A percentile compares a stretch with the other conserved stretches of the same genome.
Conservation (phyloP, 2,329 filamentous ascomycete species). For the Amesomyces nigricolor region DNA sequence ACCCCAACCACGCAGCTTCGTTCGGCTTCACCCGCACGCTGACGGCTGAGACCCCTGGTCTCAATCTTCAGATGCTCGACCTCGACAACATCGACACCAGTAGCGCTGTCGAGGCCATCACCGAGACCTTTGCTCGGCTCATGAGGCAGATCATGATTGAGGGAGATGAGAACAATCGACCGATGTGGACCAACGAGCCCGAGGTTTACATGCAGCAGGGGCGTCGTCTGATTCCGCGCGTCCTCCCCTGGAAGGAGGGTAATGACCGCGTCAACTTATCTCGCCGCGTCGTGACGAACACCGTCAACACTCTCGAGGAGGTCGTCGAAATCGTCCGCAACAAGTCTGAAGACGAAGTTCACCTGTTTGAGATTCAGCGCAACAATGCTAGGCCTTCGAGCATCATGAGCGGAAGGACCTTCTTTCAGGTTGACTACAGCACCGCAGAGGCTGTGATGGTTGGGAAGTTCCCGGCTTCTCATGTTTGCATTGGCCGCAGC, state of each 20-base stretch:
- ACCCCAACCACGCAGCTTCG: conserved; percentile 29
- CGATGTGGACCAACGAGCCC: conserved; percentile 32
- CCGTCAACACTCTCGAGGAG: conserved; percentile 32
- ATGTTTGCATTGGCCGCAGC: conserved; percentile 34
- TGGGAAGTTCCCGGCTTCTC: conserved; percentile 7
- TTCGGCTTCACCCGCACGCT: conserved; percentile 32
- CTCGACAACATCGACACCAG: conserved; percentile 22
- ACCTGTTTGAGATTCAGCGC: conserved; percentile 9
- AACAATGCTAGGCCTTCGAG: neutral
- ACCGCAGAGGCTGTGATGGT: conserved; percentile 30
- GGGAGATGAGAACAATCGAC: conserved; percentile 5
- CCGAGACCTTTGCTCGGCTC: conserved; percentile 25
- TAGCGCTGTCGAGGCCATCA: conserved; percentile 11
- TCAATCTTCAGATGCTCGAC: conserved; percentile 31
- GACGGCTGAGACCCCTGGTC: conserved; percentile 30
- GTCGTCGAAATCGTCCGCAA: conserved; percentile 28
- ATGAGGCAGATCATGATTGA: conserved; percentile 4
- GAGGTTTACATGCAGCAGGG: conserved; percentile 37
- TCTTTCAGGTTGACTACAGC: conserved; percentile 36
- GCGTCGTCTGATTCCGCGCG: conserved; percentile 33
- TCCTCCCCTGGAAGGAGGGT: conserved; percentile 35
- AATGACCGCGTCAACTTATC: conserved; percentile 37
- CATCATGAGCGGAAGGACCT: neutral
- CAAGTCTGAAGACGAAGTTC: conserved; percentile 3
- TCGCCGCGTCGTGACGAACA: conserved; percentile 32